These are phyloP conservation scores for Meyerozyma smithsonii DNA, from an alignment of 1,139 yeast genomes.

Conservation along the genomic window DNA sequence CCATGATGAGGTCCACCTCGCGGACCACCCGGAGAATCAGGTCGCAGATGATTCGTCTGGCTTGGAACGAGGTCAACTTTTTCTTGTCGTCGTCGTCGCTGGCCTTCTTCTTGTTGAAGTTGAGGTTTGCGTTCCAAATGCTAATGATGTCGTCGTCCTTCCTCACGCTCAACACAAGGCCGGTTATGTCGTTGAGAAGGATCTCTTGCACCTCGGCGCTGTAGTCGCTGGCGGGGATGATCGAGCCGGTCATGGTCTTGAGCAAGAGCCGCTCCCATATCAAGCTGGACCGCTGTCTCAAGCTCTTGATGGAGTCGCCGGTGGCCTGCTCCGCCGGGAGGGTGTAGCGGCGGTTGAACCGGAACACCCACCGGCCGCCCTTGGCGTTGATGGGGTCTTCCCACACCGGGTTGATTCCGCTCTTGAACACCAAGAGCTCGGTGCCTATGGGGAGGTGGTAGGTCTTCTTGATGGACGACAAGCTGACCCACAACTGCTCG, in stretches of 20 bases:
- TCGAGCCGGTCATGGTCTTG: slow-evolving; percentile 40
- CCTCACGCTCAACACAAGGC: slow-evolving; percentile 48
- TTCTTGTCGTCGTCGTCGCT: slow-evolving; percentile 17
- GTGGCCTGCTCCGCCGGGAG: slow-evolving; percentile 9
- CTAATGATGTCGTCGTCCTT: slow-evolving; percentile 47
- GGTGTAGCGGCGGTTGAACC: slow-evolving; percentile 35
- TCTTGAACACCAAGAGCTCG: slow-evolving; percentile 56
- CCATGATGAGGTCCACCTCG: slow-evolving; percentile 44
- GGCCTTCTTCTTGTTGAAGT: slow-evolving; percentile 19
- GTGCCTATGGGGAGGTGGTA: slow-evolving; percentile 49
- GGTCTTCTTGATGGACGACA: slow-evolving; percentile 44
- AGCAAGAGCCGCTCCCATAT: slow-evolving; percentile 52
- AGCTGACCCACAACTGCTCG: slow-evolving; percentile 60
- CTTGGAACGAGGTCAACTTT: slow-evolving; percentile 40
- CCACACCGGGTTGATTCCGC: slow-evolving; percentile 68
- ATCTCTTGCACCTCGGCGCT: slow-evolving; percentile 29
- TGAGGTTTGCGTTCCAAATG: slow-evolving; percentile 51
- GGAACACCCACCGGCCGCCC: slow-evolving; percentile 67
- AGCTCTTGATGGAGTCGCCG: slow-evolving; percentile 14
- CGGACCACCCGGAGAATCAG: slow-evolving; percentile 42
- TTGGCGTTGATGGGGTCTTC: slow-evolving; percentile 60
- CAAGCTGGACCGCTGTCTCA: slow-evolving; percentile 36
- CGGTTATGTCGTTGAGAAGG: slow-evolving; percentile 44
- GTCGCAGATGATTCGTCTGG: slow-evolving; percentile 47
- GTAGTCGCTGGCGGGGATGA: slow-evolving; percentile 30